These are phyloP conservation scores for Podaxis rugospora DNA, from an alignment of 768 basidiomycete genomes.

Conservation along the genomic window DNA sequence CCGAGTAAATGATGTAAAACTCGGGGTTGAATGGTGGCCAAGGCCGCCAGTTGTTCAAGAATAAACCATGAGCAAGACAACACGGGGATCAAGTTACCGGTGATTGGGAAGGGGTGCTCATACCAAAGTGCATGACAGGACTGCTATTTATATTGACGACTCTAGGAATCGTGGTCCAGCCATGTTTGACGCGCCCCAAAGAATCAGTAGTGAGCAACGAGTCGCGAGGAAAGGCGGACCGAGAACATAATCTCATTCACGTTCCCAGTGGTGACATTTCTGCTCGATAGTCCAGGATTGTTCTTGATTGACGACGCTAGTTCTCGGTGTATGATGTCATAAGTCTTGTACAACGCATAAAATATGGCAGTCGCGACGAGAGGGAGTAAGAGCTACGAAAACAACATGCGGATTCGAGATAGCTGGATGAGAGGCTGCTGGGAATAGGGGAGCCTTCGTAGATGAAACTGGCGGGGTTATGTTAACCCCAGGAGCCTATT, in stretches of 20 bases:
- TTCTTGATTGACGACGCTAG: slow-evolving; percentile 12
- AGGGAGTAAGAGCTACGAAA: neutral
- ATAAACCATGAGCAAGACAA: neutral
- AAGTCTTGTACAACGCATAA: neutral
- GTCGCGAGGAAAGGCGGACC: neutral
- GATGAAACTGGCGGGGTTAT: too few relatives aligned
- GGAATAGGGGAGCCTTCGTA: too few relatives aligned
- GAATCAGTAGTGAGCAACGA: neutral
- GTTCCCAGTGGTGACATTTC: neutral
- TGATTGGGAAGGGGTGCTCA: neutral
- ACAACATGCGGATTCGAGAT: neutral
- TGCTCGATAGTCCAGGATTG: slow-evolving; percentile 10
- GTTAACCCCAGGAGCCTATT: too few relatives aligned
- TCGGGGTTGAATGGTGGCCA: too few relatives aligned
- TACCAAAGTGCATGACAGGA: neutral
- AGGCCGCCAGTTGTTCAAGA: neutral
- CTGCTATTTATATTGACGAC: neutral
- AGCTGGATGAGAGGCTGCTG: neutral
- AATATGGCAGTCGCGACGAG: neutral
- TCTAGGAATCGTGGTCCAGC: too few relatives aligned
- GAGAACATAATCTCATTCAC: slow-evolving; percentile 1
- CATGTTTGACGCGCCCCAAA: neutral
- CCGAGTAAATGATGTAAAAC: too few relatives aligned
- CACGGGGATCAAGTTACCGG: neutral
- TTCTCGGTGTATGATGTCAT: slow-evolving; percentile 5